These are phyloP conservation scores for Sugiyamaella qingdaonensis DNA, from an alignment of 805 yeast species.

Conservation along the genomic window DNA sequence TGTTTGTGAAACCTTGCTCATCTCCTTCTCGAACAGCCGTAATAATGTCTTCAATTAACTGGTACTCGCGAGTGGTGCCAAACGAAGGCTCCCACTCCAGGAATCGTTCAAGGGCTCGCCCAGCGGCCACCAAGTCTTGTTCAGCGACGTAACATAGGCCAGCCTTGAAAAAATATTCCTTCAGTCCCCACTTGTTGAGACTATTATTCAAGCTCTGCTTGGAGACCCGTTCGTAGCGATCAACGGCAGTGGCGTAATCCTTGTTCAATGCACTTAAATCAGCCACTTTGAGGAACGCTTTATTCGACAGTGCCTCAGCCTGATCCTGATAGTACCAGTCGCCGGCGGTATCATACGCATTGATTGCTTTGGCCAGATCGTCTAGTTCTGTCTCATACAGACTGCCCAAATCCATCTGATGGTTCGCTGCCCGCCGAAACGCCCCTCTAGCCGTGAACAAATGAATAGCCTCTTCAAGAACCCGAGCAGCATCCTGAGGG, in stretches of 20 bases:
- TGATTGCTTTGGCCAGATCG: conserved; percentile 64
- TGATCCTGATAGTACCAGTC: conserved; percentile 94
- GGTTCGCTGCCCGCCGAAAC: conserved; percentile 93
- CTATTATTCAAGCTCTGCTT: conserved; percentile 68
- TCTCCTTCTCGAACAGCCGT: conserved; percentile 80
- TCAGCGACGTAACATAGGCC: conserved; percentile 79
- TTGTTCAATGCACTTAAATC: conserved; percentile 76
- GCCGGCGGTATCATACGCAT: conserved; percentile 85
- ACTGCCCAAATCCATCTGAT: conserved; percentile 85
- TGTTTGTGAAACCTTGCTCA: conserved; percentile 65
- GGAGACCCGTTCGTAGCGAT: conserved; percentile 72
- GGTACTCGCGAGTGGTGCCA: conserved; percentile 63
- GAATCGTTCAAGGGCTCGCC: conserved; percentile 61
- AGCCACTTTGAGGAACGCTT: conserved; percentile 84
- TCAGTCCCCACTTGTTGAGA: conserved; percentile 83
- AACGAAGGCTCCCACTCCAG: conserved; percentile 72
- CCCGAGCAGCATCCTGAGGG: conserved; percentile 66
- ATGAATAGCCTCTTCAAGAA: conserved; percentile 71
- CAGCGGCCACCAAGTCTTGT: conserved; percentile 81
- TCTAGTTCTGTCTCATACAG: conserved; percentile 72
- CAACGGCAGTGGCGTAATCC: conserved; percentile 71
- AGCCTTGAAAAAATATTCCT: conserved; percentile 84
- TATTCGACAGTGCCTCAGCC: conserved; percentile 84
- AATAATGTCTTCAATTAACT: conserved; percentile 59
- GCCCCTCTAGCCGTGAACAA: conserved; percentile 88